Conservation (phyloP, 2,329 filamentous ascomycete genomes). For the Elsinoe necatrix region DNA sequence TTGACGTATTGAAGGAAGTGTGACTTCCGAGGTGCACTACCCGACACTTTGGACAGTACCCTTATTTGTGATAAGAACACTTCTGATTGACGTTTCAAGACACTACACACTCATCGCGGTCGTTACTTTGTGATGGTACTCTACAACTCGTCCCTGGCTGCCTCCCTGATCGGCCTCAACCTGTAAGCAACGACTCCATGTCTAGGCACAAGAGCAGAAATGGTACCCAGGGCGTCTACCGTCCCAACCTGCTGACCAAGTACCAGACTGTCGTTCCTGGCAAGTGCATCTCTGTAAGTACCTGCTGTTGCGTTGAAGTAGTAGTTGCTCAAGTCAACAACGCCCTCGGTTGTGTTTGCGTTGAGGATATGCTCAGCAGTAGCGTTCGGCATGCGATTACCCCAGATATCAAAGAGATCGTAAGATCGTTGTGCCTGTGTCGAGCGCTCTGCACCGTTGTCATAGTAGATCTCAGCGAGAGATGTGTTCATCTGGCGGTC, state of each 20-base stretch:
- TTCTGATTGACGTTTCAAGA: not conserved
- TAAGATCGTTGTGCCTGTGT: constrained; percentile 34
- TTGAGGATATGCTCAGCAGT: constrained; percentile 28
- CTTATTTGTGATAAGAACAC: not conserved
- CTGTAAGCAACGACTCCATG: constrained; percentile 20
- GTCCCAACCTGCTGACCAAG: constrained; percentile 40
- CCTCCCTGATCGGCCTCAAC: constrained; percentile 13
- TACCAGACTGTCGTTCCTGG: constrained; percentile 36
- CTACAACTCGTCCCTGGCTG: constrained; percentile 7
- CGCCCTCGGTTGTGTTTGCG: constrained; percentile 22
- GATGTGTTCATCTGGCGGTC: constrained; percentile 42
- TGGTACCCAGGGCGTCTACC: constrained; percentile 35
- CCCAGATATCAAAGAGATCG: constrained; percentile 51
- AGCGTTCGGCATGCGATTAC: constrained; percentile 45
- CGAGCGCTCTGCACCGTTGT: constrained; percentile 37
- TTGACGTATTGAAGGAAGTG: not conserved
- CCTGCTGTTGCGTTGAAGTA: constrained; percentile 39
- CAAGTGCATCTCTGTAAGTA: constrained; percentile 42
- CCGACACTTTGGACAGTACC: not conserved
- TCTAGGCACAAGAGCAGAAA: constrained; percentile 35
- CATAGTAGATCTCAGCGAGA: constrained; percentile 46
- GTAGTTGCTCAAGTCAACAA: constrained; percentile 34
- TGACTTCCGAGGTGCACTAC: constrained; percentile 1
- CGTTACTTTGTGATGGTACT: not conserved
- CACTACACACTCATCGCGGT: not conserved